Conservation (phyloP, 805 yeast genomes). For the Ogataea angusta region DNA sequence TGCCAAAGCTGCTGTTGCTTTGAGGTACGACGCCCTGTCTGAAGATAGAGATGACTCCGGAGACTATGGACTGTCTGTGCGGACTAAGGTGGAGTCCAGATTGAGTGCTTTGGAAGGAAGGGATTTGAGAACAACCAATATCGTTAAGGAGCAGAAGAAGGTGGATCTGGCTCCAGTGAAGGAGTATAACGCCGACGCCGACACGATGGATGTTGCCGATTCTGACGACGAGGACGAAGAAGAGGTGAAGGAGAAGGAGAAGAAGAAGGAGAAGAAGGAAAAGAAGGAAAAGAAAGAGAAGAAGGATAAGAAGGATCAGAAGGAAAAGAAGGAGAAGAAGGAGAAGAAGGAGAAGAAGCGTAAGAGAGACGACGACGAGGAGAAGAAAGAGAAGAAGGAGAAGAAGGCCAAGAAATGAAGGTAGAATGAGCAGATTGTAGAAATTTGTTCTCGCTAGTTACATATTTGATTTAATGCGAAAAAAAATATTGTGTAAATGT, state of each 20-base stretch:
- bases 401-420: slow-evolving; percentile 21
- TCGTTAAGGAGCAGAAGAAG: slow-evolving; percentile 79
- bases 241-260: slow-evolving; percentile 24
- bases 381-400: slow-evolving; percentile 14
- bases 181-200: slow-evolving; percentile 95
- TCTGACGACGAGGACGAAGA: slow-evolving; percentile 33
- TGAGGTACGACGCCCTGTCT: slow-evolving; percentile 94
- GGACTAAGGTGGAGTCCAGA: slow-evolving; percentile 92
- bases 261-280: slow-evolving; percentile 24
- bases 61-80: slow-evolving; percentile 84
- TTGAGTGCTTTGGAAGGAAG: slow-evolving; percentile 95
- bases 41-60: slow-evolving; percentile 97
- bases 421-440: slow-evolving; percentile 21
- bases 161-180: slow-evolving; percentile 80
- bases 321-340: slow-evolving; percentile 27
- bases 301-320: slow-evolving; percentile 30
- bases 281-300: slow-evolving; percentile 30
- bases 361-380: slow-evolving; percentile 9
- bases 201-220: slow-evolving; percentile 47
- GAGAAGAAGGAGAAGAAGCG: slow-evolving; percentile 17
- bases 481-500: slow-evolving; percentile 13
- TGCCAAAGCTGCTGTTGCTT: slow-evolving; percentile 95
- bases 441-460: slow-evolving; percentile 18
- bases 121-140: slow-evolving; percentile 86
- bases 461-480: slow-evolving; percentile 19